Evolutionary conservation across 2,329 filamentous ascomycete genomes (phyloP).

Genomic region (Stagonosporopsis chrysanthemi): DNA sequence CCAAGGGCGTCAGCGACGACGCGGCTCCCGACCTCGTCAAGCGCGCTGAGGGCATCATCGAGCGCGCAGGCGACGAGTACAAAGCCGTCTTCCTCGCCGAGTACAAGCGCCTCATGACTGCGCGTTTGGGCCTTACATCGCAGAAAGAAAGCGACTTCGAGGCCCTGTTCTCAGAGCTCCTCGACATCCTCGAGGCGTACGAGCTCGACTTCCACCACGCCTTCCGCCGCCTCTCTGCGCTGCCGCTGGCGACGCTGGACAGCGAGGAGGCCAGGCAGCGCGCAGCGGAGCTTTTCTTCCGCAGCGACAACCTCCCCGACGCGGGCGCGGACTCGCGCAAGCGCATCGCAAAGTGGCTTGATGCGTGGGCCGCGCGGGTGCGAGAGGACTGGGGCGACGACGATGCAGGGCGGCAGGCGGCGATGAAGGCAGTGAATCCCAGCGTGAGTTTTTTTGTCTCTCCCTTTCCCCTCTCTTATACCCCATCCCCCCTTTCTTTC

Average conservation of each 20-base stretch:
- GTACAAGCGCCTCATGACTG: constrained; percentile 85
- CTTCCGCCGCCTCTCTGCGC: constrained; percentile 77
- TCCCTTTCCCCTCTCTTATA: background rate
- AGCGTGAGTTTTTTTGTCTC: constrained; percentile 58
- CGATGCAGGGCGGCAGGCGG: constrained; percentile 64
- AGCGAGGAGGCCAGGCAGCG: constrained; percentile 69
- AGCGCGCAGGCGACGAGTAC: constrained; percentile 83
- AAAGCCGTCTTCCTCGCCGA: constrained; percentile 86
- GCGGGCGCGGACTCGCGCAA: constrained; percentile 69
- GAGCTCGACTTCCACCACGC: constrained; percentile 95
- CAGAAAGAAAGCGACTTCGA: constrained; percentile 79
- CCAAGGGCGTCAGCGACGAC: constrained; percentile 75
- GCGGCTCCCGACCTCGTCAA: constrained; percentile 74
- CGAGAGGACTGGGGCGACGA: constrained; percentile 76
- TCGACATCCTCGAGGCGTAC: constrained; percentile 81
- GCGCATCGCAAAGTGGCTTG: constrained; percentile 79
- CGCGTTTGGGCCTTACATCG: constrained; percentile 76
- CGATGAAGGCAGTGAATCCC: constrained; percentile 89
- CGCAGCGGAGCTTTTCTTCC: constrained; percentile 79
- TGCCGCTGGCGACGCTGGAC: constrained; percentile 69
- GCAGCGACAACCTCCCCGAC: constrained; percentile 66
- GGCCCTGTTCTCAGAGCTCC: constrained; percentile 76
- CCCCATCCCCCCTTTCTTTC: too few species aligned
- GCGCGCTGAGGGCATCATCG: constrained; percentile 84
- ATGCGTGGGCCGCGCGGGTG: constrained; percentile 75